Conservation (phyloP, 2,329 filamentous ascomycete species). For the Coniochaeta sp. region DNA sequence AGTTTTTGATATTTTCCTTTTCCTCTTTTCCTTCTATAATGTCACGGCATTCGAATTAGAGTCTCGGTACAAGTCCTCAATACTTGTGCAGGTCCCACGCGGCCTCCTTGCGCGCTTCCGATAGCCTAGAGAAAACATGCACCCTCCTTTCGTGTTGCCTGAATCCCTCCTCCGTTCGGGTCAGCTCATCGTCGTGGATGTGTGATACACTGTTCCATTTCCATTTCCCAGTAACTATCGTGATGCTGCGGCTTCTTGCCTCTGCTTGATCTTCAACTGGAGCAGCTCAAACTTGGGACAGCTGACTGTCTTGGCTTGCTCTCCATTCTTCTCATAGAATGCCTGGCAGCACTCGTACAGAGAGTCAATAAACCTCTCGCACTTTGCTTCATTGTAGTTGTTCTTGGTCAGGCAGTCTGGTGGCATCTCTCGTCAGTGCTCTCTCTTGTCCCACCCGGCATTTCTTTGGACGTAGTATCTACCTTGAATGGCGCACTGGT, state of each 20-base stretch:
- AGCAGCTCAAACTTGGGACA: slow-evolving; percentile 80
- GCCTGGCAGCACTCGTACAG: slow-evolving; percentile 89
- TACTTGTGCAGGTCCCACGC: slow-evolving; percentile 83
- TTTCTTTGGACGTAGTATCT: slow-evolving; percentile 13
- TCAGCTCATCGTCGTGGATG: slow-evolving; percentile 27
- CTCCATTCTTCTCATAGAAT: slow-evolving; percentile 77
- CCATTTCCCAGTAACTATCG: too few species aligned
- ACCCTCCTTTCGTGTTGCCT: slow-evolving; percentile 68
- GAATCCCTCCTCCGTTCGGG: slow-evolving; percentile 35
- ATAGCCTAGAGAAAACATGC: slow-evolving; percentile 79
- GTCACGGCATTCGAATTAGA: slow-evolving; percentile 96
- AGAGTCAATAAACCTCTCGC: slow-evolving; percentile 69
- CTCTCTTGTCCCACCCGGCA: background rate
- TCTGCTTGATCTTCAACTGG: slow-evolving; percentile 78
- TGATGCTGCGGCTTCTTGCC: slow-evolving; percentile 7
- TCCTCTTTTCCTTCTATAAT: slow-evolving; percentile 55
- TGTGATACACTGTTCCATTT: slow-evolving; percentile 27
- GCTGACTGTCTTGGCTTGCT: slow-evolving; percentile 68
- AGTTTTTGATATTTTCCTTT: slow-evolving; percentile 24
- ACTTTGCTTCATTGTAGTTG: slow-evolving; percentile 79
- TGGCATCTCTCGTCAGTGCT: slow-evolving; percentile 4
- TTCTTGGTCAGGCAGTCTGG: slow-evolving; percentile 79
- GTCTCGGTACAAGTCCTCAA: slow-evolving; percentile 92
- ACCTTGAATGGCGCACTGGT: slow-evolving; percentile 83
- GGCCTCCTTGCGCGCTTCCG: slow-evolving; percentile 94